phyloP scores from a whole-genome alignment of 139 green algal genomes.

The Haematococcus lacustris region DNA sequence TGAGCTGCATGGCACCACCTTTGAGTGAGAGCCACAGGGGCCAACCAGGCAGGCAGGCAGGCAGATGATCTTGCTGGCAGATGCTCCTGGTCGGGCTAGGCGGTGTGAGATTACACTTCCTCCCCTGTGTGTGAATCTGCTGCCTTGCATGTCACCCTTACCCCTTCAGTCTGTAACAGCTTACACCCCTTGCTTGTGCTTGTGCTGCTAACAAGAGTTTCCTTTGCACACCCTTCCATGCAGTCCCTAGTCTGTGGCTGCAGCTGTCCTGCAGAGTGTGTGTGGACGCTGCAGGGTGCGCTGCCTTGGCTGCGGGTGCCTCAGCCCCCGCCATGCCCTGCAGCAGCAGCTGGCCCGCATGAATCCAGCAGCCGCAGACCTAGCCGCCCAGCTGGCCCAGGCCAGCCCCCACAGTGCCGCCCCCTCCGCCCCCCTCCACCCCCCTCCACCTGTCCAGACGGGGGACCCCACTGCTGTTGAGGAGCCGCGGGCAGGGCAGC shows the following conservation, averaged over 20 bases:
- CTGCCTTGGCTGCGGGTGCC: constrained; percentile 44
- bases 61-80: neutral
- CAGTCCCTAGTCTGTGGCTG: neutral
- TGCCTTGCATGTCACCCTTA: neutral
- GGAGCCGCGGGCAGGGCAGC: too few species aligned
- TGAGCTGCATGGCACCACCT: constrained; percentile 92
- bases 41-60: too few species aligned
- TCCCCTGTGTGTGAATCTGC: neutral
- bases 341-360: constrained; percentile 53
- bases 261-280: neutral
- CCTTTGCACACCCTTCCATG: neutral
- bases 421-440: too few species aligned
- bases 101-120: neutral
- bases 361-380: constrained; percentile 53
- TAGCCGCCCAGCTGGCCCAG: constrained; percentile 13
- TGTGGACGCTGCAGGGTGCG: constrained; percentile 5
- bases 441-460: too few species aligned
- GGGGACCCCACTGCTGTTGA: too few species aligned
- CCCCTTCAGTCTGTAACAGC: neutral
- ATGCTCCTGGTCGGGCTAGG: too few species aligned
- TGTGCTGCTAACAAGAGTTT: neutral
- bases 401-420: too few species aligned
- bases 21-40: constrained; percentile 49
- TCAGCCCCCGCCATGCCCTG: constrained; percentile 38
- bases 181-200: neutral